Evolutionary conservation across 768 basidiomycete species (phyloP), one percentile per base, ranked within the genome.

Genomic region (Pisolithus tinctorius): DNA sequence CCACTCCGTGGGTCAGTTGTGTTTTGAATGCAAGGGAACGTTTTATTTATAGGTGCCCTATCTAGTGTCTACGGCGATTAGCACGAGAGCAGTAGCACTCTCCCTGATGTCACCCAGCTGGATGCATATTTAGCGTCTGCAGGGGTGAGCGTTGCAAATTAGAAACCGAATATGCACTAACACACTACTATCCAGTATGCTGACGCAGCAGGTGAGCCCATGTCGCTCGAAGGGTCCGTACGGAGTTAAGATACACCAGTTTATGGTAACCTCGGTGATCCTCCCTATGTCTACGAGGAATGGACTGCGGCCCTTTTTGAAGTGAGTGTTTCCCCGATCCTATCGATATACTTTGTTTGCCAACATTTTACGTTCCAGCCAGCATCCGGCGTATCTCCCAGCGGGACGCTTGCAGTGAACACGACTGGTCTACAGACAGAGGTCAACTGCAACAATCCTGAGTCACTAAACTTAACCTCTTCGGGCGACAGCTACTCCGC

Each of bases 111-210:
- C 16, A 49, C 59, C 17, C 62, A 74, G 7, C 58, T 85, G 44
- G 77, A 75, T 40, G 72, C 73, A 16, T 85, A 84, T 59, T 66
- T 79, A 9, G 79, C 83, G 26, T 79, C 83, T 7, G 75, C 81
- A 7, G 84, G n/a, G 44, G 77, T 76, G 55, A 53, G 74, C 67
- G 6, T 23, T 26, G 11, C 45, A 47, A 14, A 51, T 17, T 41
- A 6, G 25, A 39, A 26, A 6, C 47, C 34, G 6, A 43, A 50
- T 30, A 20, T 4, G 1, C 26, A 42, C 48, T 57, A 9, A 59
- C 34, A 6, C 6, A 72, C 72, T 4, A 63, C 74, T 36, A 23
- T 16, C n/a, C 71, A 67, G 67, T 67, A 64, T 55, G 52, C 51
- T 25, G 53, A 63, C 11, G 63, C 67, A 30, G 67, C 65, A 52